Evolutionary conservation across 225 moss, liverwort and hornwort genomes (phyloP).

Genomic region (Marchantia polymorpha): DNA sequence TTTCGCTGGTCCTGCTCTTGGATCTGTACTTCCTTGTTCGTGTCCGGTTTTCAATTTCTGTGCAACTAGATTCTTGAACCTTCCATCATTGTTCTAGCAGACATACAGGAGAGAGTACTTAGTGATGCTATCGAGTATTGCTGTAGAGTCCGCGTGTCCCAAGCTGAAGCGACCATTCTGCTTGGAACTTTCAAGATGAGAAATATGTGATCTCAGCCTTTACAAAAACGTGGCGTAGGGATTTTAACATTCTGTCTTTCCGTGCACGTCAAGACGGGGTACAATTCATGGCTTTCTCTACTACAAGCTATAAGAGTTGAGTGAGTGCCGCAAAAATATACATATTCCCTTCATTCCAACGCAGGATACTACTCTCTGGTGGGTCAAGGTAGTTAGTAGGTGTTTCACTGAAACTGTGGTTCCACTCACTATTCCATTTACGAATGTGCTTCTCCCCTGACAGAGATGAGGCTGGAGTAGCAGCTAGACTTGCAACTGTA

Average conservation of each 20-base stretch:
- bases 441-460: not conserved
- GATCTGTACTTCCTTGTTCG: not conserved
- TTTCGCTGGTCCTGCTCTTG: not conserved
- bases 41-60: not conserved
- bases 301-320: too few species aligned
- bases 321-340: not conserved
- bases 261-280: conserved; percentile 1
- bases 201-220: not conserved
- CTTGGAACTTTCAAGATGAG: not conserved
- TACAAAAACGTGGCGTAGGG: conserved; percentile 5
- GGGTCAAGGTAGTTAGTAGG: not conserved
- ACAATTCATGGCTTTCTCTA: not conserved
- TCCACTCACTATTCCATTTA: not conserved
- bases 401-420: not conserved
- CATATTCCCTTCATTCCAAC: not conserved
- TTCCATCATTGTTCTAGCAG: not conserved
- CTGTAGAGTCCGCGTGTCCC: conserved; percentile 4
- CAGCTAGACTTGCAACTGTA: not conserved
- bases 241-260: conserved; percentile 5
- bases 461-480: not conserved
- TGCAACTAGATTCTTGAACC: not conserved
- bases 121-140: not conserved
- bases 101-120: not conserved
- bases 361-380: not conserved
- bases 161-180: conserved; percentile 1